Conservation (phyloP, 495 filamentous ascomycete species). For the Trichoderma reesei region DNA sequence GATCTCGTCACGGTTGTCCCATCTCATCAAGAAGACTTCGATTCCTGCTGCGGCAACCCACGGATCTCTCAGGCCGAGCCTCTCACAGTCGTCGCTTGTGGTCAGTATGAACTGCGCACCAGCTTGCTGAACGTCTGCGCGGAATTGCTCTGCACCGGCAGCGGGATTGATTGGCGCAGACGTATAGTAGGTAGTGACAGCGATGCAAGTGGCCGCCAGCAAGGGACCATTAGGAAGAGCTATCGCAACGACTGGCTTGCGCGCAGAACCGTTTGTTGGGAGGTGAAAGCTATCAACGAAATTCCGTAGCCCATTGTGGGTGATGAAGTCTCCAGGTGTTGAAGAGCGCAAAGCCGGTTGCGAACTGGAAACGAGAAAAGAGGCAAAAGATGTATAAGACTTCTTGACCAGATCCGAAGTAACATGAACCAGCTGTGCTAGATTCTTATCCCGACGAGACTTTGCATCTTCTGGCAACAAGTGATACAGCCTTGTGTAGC, state of each 20-base stretch:
- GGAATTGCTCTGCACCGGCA: constrained; percentile 19
- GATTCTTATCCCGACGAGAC: neutral
- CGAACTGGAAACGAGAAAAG: neutral
- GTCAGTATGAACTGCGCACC: constrained; percentile 15
- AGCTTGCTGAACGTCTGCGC: constrained; percentile 17
- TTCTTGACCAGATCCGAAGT: constrained; percentile 8
- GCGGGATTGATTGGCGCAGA: constrained; percentile 26
- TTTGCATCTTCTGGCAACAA: constrained; percentile 2
- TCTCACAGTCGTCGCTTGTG: constrained; percentile 11
- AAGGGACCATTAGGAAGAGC: constrained; percentile 27
- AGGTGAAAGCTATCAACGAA: constrained; percentile 11
- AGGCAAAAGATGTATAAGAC: neutral
- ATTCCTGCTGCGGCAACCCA: constrained; percentile 9
- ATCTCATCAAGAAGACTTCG: constrained; percentile 12
- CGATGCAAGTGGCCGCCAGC: constrained; percentile 22
- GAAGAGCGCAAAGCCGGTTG: constrained; percentile 1
- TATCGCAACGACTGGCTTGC: constrained; percentile 26
- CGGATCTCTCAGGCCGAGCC: constrained; percentile 9
- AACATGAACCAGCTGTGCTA: neutral
- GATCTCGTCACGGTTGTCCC: constrained; percentile 7
- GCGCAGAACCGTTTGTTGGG: neutral
- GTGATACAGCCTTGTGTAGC: constrained; percentile 4
- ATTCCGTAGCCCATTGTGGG: constrained; percentile 7
- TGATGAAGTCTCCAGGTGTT: constrained; percentile 6
- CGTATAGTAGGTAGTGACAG: constrained; percentile 23